Base-by-base conservation (phyloP, 371 early-diverging fungal genomes). In the Mortierella sp. region DNA sequence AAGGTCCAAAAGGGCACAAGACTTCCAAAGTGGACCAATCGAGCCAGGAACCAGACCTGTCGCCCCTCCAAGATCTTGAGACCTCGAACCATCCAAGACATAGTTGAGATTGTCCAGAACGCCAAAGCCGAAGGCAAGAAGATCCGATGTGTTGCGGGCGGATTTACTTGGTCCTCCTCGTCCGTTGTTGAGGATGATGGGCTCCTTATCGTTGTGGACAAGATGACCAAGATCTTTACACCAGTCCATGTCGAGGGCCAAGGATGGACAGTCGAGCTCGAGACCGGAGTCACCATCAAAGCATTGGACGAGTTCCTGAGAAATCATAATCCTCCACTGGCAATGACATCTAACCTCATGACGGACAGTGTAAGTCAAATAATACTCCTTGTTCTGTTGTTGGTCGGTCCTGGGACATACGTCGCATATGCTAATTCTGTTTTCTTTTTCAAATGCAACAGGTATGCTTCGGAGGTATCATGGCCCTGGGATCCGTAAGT, bases 71-170 rank as follows among this genome's bases (percentile, higher is more conserved):
- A 70, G 22, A 70, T 70, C 47, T 73, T 81, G 31, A 39, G 43
- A 7, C 84, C 84, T 1, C 31, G 9, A 5, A 70, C 64, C 7
- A 29, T 79, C 3, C 16, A 75, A n/a, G 79, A 83, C 58, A 16
- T 83, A 10, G 39, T 50, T 29, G 52, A n/a, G 4, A 64, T 69
- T 26, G 58, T 83, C 22, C 26, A 66, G 34, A 31, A 22, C 5
- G 84, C 84, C 16, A 75, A 74, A 43, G 41, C 34, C 2, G 52
- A 70, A 2, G 44, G 41, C 13, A 68, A 72, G 37, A 76, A 72
- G 24, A 64, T 83, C 24, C 84, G 84, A 39, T 83, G 84, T 63
- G 75, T 68, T 9, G 79, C 55, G 10, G 22, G 58, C 3, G 84
- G 79, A 7, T 76, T 76, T 41, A 71, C 66, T 11, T 83, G 79